Conservation (phyloP, 805 yeast species). For the Monosporozyma solicola region DNA sequence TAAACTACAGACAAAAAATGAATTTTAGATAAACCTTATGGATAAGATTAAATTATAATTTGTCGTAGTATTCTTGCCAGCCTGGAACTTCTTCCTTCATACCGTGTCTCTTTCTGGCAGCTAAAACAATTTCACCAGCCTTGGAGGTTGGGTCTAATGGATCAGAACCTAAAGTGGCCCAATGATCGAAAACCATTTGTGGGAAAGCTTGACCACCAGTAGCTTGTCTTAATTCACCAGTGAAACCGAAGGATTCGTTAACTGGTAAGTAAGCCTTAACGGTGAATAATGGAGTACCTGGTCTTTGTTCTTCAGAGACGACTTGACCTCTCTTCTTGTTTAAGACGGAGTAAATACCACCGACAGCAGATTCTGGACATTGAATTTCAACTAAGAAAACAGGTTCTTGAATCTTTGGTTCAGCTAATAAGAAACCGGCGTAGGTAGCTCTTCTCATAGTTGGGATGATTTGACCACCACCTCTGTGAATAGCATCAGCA, state of each 20-base stretch:
- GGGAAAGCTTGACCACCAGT: slow-evolving; percentile 99
- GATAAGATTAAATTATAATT: slow-evolving; percentile 41
- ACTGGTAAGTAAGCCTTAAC: slow-evolving; percentile 99
- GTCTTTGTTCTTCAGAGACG: slow-evolving; percentile 98
- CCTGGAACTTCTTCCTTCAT: slow-evolving; percentile 96
- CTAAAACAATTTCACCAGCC: slow-evolving; percentile 56
- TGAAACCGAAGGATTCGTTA: slow-evolving; percentile 99
- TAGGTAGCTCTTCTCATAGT: slow-evolving; percentile 99
- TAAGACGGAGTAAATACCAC: slow-evolving; percentile 99
- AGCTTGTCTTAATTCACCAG: slow-evolving; percentile 98
- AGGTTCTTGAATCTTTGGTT: slow-evolving; percentile 99
- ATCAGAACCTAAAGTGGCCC: slow-evolving; percentile 88
- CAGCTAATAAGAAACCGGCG: slow-evolving; percentile 96
- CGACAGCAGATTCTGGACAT: slow-evolving; percentile 98
- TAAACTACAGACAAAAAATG: slow-evolving; percentile 11
- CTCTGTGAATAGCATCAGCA: slow-evolving; percentile 99
- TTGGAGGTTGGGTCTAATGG: slow-evolving; percentile 77
- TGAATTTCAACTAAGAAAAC: slow-evolving; percentile 98
- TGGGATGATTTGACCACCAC: slow-evolving; percentile 99
- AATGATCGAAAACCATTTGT: slow-evolving; percentile 99
- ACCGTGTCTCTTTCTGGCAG: slow-evolving; percentile 92
- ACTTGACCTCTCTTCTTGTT: slow-evolving; percentile 99
- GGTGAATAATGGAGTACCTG: slow-evolving; percentile 99
- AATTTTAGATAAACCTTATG: slow-evolving; percentile 2
- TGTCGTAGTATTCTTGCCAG: slow-evolving; percentile 97